Base-by-base conservation (phyloP, 495 filamentous ascomycete genomes). In the Trichoderma gamsii region DNA sequence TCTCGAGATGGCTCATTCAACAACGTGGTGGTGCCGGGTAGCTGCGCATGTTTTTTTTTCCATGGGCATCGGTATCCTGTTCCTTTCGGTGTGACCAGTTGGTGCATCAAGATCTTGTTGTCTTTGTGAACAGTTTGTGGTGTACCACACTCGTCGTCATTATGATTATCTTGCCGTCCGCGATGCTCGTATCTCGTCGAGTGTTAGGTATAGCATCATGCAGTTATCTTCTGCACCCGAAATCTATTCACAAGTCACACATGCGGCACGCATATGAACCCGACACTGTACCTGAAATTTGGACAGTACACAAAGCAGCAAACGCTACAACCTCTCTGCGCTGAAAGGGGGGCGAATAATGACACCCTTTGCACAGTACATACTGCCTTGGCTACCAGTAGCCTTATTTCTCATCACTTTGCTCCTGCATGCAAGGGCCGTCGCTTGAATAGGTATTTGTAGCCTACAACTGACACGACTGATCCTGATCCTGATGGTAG, bases 1-100 rank as follows among this genome's bases (percentile, higher is more conserved):
- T 61, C 56, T 25, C 56, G 56, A 61, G 56, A 18, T 5, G 56
- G 56, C n/a, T 61, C 56, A 13, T 29, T 61, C 12, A 61, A 16
- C 56, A 61, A 61, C 56, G 56, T 61, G 56, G 56, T 61, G 56
- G 2, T 61, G 56, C 56, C 56, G 56, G 56, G 27, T 29, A 29
- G 56, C 56, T 27, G 56, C 27, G 25, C 56, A 61, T 21, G 25
- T 23, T 52, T n/a, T 21, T n/a, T 49, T 15, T n/a, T 25, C 51
- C 9, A 32, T 3, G n/a, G 56, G 23, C 56, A 29, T 61, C 27
- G 27, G 27, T 29, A 32, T 11, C 23, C 27, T 21, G 23, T 29
- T 32, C 56, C 56, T 61, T 18, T 61, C 21, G 49, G 56, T 61
- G 25, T 61, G 56, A 32, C 56, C 15, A 11, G 9, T 29, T 61